A percentile compares a stretch with the other conserved stretches of the same genome.
phyloP scores from a whole-genome alignment of 352 stramenopile genomes.

The Globisporangium spinosum region DNA sequence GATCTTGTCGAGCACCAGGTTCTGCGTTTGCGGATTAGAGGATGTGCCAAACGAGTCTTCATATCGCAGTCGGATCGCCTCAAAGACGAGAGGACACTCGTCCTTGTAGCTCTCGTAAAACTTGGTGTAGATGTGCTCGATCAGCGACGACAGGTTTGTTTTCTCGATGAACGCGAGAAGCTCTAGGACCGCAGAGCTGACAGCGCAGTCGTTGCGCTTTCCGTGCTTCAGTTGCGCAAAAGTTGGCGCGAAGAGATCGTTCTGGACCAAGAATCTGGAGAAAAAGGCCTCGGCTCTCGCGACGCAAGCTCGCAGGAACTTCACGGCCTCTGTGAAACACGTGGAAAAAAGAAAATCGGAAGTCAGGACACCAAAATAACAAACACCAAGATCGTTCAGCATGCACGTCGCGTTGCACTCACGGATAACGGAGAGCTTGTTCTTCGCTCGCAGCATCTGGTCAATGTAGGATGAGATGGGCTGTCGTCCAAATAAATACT shows the following conservation, averaged over 20 bases:
- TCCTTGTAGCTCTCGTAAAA: conserved; percentile 74
- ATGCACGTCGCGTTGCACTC: conserved; percentile 20
- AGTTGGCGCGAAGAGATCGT: conserved; percentile 59
- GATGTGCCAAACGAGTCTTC: conserved; percentile 42
- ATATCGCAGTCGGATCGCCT: conserved; percentile 56
- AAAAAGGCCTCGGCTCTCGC: conserved; percentile 77
- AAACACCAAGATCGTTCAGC: background rate
- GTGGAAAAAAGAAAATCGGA: background rate
- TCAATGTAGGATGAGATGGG: conserved; percentile 69
- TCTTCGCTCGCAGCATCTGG: conserved; percentile 74
- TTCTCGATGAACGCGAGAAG: conserved; percentile 75
- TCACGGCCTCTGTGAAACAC: conserved; percentile 52
- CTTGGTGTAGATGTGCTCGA: conserved; percentile 79
- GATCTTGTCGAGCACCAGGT: conserved; percentile 30
- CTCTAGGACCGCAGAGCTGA: conserved; percentile 74
- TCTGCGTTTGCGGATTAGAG: conserved; percentile 18
- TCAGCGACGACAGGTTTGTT: conserved; percentile 60
- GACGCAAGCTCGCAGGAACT: conserved; percentile 75
- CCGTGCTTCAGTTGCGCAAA: conserved; percentile 49
- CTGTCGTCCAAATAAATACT: conserved; percentile 82
- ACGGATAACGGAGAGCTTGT: conserved; percentile 86
- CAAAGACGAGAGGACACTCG: conserved; percentile 69
- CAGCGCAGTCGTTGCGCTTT: conserved; percentile 50
- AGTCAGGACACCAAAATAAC: background rate
- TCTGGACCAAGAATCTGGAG: conserved; percentile 75